Conservation (phyloP, 2,329 filamentous ascomycete species). For the Colletotrichum paranaense region DNA sequence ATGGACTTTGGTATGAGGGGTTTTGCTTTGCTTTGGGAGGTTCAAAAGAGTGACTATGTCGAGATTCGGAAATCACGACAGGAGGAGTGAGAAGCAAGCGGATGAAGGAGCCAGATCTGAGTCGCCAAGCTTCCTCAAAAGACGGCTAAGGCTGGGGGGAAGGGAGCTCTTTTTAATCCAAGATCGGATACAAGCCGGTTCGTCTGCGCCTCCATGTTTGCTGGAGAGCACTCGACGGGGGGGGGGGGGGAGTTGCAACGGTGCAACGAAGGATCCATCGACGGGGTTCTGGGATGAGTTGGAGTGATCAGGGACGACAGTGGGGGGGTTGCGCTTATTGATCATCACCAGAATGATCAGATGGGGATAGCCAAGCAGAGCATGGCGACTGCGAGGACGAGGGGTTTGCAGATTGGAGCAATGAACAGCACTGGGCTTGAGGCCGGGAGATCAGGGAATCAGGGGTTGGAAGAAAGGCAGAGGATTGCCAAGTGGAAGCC, state of each 20-base stretch:
- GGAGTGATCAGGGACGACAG: slow-evolving; percentile 24
- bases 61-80: not conserved
- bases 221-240: not conserved
- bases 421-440: not conserved
- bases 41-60: slow-evolving; percentile 20
- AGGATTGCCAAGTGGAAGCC: not conserved
- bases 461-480: not conserved
- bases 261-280: not conserved
- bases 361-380: not conserved
- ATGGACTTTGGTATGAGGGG: not conserved
- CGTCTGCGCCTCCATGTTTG: not conserved
- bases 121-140: slow-evolving; percentile 15
- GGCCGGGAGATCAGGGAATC: not conserved
- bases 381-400: slow-evolving; percentile 6
- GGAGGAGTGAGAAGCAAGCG: slow-evolving; percentile 11
- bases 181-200: slow-evolving; percentile 26
- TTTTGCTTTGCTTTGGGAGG: not conserved
- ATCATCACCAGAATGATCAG: slow-evolving; percentile 12
- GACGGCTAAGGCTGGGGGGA: not conserved
- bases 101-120: slow-evolving; percentile 21
- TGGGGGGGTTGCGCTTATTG: slow-evolving; percentile 16
- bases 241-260: not conserved
- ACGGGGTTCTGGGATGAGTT: slow-evolving; percentile 1
- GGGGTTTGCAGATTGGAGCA: slow-evolving; percentile 17
- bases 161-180: slow-evolving; percentile 10